Base-by-base conservation (phyloP, 192 early-diverging fungal genomes). In the Lunasporangiospora selenospora region DNA sequence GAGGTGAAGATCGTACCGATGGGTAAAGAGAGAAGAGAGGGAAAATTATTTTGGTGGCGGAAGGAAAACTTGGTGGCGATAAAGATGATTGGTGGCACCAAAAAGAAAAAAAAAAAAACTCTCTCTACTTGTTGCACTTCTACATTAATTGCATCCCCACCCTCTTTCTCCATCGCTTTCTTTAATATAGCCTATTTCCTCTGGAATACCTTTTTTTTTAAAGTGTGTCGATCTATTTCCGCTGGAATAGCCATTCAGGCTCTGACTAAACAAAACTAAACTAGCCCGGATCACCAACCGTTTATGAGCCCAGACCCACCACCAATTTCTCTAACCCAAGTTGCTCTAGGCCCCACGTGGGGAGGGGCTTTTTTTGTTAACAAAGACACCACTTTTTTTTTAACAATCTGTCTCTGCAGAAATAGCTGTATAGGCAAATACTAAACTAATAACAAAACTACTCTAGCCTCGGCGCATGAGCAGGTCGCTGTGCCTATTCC, bases 1-100 rank as follows among this genome's bases (percentile, higher is more conserved):
- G n/a, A n/a, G n/a, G n/a, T n/a, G n/a, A n/a, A n/a, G n/a, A n/a
- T 29, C 21, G 13, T 43, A 12, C 12, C 18, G 6, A 21, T 47
- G 29, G 13, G 29, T 47, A 26, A 47, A 48, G 26, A 23, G 26
- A 4, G 46, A 23, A 3, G 46, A 48, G 46, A 12, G 26, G 8
- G 46, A 23, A 1, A 40, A 54, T 21, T 26, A 39, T 40, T 37
- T 64, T 5, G 62, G 46, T 15, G 52, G 54, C n/a, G 62, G 52
- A n/a, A 52, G 51, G n/a, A 64, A 40, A 34, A 64, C 62, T 21
- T 52, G 51, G 30, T 52, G 51, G 0, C 62, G 13, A 26, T 54
- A 54, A 23, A 47, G 19, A 1, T 21, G 52, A 51, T n/a, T n/a
- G n/a, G n/a, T n/a, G n/a, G n/a, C n/a, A 53, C 31, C 18, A 53